A percentile compares a stretch with the other conserved stretches of the same genome.
These are phyloP conservation scores for Scutellaria minor DNA, from an alignment of 257 asterid species.

Conservation along the genomic window DNA sequence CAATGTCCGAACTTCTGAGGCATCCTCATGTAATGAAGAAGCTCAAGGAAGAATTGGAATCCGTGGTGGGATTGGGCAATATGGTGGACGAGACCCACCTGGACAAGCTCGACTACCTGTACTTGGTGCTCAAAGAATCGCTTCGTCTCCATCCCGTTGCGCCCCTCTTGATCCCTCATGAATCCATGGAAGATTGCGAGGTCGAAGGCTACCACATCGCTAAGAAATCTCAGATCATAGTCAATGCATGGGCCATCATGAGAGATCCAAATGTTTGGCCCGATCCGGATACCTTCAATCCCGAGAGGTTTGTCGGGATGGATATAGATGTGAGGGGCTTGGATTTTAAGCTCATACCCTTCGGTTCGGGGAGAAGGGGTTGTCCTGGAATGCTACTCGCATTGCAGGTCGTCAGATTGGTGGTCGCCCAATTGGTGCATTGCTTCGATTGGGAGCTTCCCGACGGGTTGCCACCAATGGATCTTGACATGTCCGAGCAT, in stretches of 20 bases:
- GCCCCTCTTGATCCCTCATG: neutral
- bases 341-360: slow-evolving; percentile 33
- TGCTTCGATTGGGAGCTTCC: slow-evolving; percentile 18
- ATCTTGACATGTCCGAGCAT: neutral
- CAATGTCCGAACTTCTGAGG: neutral
- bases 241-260: neutral
- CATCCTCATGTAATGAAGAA: neutral
- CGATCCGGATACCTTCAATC: neutral
- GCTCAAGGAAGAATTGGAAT: slow-evolving; percentile 6
- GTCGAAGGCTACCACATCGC: slow-evolving; percentile 4
- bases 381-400: slow-evolving; percentile 51
- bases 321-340: neutral
- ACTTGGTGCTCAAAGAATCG: neutral
- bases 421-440: slow-evolving; percentile 48
- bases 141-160: slow-evolving; percentile 1
- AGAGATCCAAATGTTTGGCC: neutral
- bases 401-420: slow-evolving; percentile 33
- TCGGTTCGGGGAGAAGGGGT: slow-evolving; percentile 49
- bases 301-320: neutral
- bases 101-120: neutral
- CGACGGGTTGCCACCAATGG: neutral
- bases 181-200: slow-evolving; percentile 6
- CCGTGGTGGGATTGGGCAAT: neutral
- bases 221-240: neutral
- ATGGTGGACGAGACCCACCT: neutral